These are phyloP conservation scores for Tetrahymena elliotti DNA, from an alignment of 73 alveolate genomes.

Conservation along the genomic window DNA sequence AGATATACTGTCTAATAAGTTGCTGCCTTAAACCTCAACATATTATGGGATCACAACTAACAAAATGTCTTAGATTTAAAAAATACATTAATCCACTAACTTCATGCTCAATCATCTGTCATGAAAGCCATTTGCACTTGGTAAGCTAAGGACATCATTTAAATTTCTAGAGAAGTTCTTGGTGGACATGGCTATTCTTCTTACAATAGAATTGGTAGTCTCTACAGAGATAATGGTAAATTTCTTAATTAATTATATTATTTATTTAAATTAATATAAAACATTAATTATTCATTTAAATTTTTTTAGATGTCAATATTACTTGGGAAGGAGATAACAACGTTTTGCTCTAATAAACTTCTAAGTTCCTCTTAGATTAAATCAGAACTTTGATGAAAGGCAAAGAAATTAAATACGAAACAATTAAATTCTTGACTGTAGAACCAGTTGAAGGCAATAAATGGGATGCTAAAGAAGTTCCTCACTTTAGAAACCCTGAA, in stretches of 20 bases:
- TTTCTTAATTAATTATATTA: neutral
- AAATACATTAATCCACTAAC: constrained; percentile 7
- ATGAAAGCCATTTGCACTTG: constrained; percentile 43
- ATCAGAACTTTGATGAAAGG: constrained; percentile 29
- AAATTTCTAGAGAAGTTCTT: constrained; percentile 54
- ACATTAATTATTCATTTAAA: neutral
- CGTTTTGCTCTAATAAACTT: constrained; percentile 61
- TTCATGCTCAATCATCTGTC: constrained; percentile 53
- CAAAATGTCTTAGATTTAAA: constrained; percentile 11
- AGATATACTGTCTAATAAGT: constrained; percentile 23
- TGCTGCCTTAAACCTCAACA: constrained; percentile 16
- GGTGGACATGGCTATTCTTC: constrained; percentile 74
- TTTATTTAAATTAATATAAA: neutral
- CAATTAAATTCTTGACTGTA: neutral
- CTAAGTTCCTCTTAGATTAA: constrained; percentile 39
- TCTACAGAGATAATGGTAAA: constrained; percentile 18
- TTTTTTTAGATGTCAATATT: constrained; percentile 43
- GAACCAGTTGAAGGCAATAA: neutral
- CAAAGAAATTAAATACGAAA: neutral
- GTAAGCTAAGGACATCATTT: constrained; percentile 34
- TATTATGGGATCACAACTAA: constrained; percentile 33
- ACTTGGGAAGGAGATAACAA: constrained; percentile 90
- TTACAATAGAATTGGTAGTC: constrained; percentile 41
- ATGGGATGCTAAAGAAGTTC: neutral
- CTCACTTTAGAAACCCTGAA: neutral